Evolutionary conservation across 2,329 filamentous ascomycete species (phyloP).

Genomic region (Dothiorella sarmentorum): DNA sequence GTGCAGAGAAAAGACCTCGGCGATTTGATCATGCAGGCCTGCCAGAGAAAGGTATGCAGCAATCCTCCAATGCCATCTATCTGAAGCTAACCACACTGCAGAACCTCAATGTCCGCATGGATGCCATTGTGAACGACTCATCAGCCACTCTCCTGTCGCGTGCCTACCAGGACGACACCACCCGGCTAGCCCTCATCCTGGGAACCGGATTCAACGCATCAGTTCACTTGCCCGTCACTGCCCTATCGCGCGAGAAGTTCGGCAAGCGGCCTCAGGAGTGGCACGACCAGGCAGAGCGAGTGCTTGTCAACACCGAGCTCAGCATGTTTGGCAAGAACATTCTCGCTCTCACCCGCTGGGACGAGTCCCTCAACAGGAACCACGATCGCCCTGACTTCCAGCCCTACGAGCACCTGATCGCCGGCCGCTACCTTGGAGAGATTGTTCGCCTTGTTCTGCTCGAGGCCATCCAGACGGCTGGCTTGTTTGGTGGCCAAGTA

Average conservation of each 20-base stretch:
- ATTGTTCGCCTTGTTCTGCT: slow-evolving; percentile 59
- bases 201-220: slow-evolving; percentile 64
- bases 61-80: slow-evolving; percentile 5
- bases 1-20: slow-evolving; percentile 59
- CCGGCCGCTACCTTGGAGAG: slow-evolving; percentile 62
- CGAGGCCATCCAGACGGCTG: slow-evolving; percentile 55
- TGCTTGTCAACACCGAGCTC: slow-evolving; percentile 63
- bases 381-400: slow-evolving; percentile 61
- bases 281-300: slow-evolving; percentile 56
- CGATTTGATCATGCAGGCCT: slow-evolving; percentile 57
- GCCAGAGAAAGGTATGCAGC: slow-evolving; percentile 44
- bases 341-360: slow-evolving; percentile 59
- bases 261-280: slow-evolving; percentile 53
- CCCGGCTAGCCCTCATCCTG: slow-evolving; percentile 61
- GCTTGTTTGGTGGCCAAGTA: slow-evolving; percentile 55
- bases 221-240: slow-evolving; percentile 56
- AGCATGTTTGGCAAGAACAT: slow-evolving; percentile 63
- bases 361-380: slow-evolving; percentile 55
- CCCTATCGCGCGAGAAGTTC: slow-evolving; percentile 55
- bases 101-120: slow-evolving; percentile 56
- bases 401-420: slow-evolving; percentile 62
- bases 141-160: slow-evolving; percentile 60
- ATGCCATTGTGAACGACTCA: slow-evolving; percentile 63
- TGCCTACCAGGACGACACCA: slow-evolving; percentile 59
- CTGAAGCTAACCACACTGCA: slow-evolving; percentile 25